These are phyloP conservation scores for Tetragonia tetragonoides DNA, from an alignment of 148 eudicot genomes.

Conservation along the genomic window DNA sequence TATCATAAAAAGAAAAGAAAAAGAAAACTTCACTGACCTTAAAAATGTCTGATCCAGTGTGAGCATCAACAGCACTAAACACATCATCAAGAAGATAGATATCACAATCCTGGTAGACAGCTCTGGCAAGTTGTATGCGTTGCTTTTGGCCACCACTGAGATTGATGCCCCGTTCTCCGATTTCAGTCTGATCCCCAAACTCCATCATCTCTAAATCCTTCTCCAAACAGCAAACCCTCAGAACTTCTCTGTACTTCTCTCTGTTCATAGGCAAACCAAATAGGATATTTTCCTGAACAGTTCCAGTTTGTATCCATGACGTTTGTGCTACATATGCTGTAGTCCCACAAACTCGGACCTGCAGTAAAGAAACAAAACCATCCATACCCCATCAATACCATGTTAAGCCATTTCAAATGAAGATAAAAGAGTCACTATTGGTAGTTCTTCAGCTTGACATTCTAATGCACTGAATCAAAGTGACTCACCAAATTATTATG, in stretches of 20 bases:
- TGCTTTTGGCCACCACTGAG: conserved; percentile 99
- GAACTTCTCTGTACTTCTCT: conserved; percentile 55
- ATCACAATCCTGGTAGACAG: conserved; percentile 94
- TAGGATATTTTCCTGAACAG: conserved; percentile 78
- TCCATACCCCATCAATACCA: not conserved
- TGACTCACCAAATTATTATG: too few relatives aligned
- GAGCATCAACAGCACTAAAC: conserved; percentile 97
- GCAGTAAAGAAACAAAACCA: conserved; percentile 7
- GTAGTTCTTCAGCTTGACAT: too few relatives aligned
- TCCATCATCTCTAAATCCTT: conserved; percentile 97
- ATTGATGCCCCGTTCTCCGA: conserved; percentile 96
- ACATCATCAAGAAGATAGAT: conserved; percentile 96
- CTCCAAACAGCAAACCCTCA: conserved; percentile 74
- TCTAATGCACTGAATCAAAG: too few relatives aligned
- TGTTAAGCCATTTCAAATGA: too few relatives aligned
- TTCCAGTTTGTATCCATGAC: conserved; percentile 93
- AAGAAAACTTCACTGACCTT: conserved; percentile 39
- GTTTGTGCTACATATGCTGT: conserved; percentile 97
- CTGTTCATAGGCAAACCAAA: conserved; percentile 81
- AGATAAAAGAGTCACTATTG: too few relatives aligned
- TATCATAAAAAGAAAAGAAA: too few relatives aligned
- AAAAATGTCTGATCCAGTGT: conserved; percentile 88
- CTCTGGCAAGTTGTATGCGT: conserved; percentile 89
- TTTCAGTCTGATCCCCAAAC: conserved; percentile 95
- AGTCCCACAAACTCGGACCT: conserved; percentile 85